A percentile compares a stretch with the other conserved stretches of the same genome.
Conservation (phyloP, 768 basidiomycete species). For the Hericium rajendrae region DNA sequence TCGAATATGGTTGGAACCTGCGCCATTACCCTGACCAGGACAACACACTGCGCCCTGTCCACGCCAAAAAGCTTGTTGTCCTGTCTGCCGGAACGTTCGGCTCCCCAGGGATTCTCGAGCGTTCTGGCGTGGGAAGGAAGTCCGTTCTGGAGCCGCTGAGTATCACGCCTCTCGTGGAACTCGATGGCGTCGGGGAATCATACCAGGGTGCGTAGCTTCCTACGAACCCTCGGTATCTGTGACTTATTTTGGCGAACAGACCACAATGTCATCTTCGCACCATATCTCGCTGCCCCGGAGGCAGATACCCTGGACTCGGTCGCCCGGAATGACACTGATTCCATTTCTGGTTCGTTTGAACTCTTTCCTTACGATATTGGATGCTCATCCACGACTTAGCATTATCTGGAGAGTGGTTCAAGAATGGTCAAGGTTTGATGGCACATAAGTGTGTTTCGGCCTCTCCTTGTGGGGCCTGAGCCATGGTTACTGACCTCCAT, state of each 20-base stretch:
- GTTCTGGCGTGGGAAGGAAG: slow-evolving; percentile 31
- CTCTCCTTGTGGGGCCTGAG: too few species aligned
- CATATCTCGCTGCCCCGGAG: slow-evolving; percentile 8
- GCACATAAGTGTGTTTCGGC: slow-evolving; percentile 33
- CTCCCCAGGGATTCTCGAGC: slow-evolving; percentile 29
- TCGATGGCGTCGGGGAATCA: slow-evolving; percentile 32
- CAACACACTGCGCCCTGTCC: slow-evolving; percentile 10
- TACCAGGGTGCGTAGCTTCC: slow-evolving; percentile 22
- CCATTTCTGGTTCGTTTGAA: background rate
- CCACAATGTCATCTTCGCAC: slow-evolving; percentile 8
- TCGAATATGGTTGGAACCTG: slow-evolving; percentile 25
- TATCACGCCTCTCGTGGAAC: slow-evolving; percentile 23
- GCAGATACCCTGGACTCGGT: slow-evolving; percentile 13
- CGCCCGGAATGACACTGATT: slow-evolving; percentile 6
- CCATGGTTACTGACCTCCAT: background rate
- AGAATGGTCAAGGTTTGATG: slow-evolving; percentile 36
- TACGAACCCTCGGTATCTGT: background rate
- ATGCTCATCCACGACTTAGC: slow-evolving; percentile 14
- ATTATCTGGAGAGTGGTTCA: slow-evolving; percentile 25
- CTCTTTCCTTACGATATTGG: background rate
- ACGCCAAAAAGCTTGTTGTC: slow-evolving; percentile 26
- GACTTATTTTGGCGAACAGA: slow-evolving; percentile 1
- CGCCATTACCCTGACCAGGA: slow-evolving; percentile 14
- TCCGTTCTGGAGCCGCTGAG: slow-evolving; percentile 19
- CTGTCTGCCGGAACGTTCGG: slow-evolving; percentile 28